Conservation (phyloP, 768 basidiomycete species). For the Kwoniella sp. region DNA sequence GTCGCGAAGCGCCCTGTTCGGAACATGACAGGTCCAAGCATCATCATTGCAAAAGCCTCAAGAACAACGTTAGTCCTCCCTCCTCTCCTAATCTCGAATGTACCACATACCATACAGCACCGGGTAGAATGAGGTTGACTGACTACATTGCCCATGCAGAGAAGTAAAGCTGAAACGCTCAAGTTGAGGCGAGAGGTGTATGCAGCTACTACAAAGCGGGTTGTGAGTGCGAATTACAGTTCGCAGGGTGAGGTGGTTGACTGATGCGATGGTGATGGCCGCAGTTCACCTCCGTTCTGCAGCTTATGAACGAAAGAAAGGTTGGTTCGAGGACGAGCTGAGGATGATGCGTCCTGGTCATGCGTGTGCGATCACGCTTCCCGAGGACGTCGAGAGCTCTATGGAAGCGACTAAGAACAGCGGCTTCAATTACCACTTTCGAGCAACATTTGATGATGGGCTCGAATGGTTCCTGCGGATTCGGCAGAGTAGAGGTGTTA, state of each 20-base stretch:
- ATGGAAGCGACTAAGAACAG: background rate
- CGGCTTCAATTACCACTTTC: constrained; percentile 11
- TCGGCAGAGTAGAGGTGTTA: background rate
- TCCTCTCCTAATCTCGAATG: no score
- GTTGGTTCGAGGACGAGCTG: background rate
- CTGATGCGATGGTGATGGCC: no score
- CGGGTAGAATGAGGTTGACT: no score
- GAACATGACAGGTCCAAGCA: background rate
- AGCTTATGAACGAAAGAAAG: background rate
- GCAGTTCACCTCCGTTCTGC: background rate
- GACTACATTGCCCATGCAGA: no score
- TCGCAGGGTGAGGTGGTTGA: no score
- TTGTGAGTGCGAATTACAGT: no score
- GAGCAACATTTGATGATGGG: constrained; percentile 10
- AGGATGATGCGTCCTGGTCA: constrained; percentile 6
- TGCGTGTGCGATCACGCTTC: background rate
- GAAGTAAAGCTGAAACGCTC: no score
- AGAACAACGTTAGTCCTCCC: no score
- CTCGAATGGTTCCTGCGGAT: constrained; percentile 13
- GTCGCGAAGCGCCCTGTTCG: constrained; percentile 3
- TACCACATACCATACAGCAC: no score
- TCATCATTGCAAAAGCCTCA: background rate
- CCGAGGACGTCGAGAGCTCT: background rate
- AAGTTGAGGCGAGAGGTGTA: no score
- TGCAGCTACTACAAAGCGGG: no score